phyloP scores from a whole-genome alignment of 495 filamentous ascomycete species.

The Penicillium subrubescens region DNA sequence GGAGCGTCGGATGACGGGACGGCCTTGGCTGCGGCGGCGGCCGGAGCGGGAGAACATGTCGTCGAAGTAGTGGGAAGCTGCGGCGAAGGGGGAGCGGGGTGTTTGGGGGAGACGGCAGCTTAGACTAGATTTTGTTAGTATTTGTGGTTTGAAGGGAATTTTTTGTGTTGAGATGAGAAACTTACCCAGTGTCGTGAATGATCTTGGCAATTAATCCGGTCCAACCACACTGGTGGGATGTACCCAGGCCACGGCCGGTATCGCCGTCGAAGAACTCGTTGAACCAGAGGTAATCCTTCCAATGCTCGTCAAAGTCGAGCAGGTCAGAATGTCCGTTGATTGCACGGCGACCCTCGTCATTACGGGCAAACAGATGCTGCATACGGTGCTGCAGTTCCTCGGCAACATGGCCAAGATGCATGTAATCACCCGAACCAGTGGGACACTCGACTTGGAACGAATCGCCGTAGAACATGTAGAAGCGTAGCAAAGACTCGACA shows the following conservation, averaged over 20 bases:
- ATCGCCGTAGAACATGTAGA: slow-evolving; percentile 94
- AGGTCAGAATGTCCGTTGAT: slow-evolving; percentile 80
- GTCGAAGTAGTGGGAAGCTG: slow-evolving; percentile 92
- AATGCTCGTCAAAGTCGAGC: slow-evolving; percentile 87
- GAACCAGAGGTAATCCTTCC: slow-evolving; percentile 94
- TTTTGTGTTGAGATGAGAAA: slow-evolving; percentile 16
- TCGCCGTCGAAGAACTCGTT: slow-evolving; percentile 98
- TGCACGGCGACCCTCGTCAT: slow-evolving; percentile 81
- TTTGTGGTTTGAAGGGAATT: background rate
- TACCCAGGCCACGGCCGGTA: slow-evolving; percentile 82
- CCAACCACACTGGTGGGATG: slow-evolving; percentile 96
- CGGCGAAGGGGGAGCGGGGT: slow-evolving; percentile 78
- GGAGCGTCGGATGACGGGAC: slow-evolving; percentile 68
- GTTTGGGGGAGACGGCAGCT: slow-evolving; percentile 93
- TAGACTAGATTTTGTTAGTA: slow-evolving; percentile 52
- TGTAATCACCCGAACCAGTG: slow-evolving; percentile 88
- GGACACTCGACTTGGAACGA: slow-evolving; percentile 89
- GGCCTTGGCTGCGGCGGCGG: slow-evolving; percentile 41
- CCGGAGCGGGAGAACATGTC: slow-evolving; percentile 69
- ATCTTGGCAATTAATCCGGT: slow-evolving; percentile 94
- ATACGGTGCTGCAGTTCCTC: slow-evolving; percentile 95
- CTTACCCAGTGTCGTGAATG: slow-evolving; percentile 94
- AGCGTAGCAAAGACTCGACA: slow-evolving; percentile 86
- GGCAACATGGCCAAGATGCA: slow-evolving; percentile 95
- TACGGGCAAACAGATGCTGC: slow-evolving; percentile 84